Evolutionary conservation across 345 rosid species (phyloP).

Genomic region (Gynandropsis gynandra): DNA sequence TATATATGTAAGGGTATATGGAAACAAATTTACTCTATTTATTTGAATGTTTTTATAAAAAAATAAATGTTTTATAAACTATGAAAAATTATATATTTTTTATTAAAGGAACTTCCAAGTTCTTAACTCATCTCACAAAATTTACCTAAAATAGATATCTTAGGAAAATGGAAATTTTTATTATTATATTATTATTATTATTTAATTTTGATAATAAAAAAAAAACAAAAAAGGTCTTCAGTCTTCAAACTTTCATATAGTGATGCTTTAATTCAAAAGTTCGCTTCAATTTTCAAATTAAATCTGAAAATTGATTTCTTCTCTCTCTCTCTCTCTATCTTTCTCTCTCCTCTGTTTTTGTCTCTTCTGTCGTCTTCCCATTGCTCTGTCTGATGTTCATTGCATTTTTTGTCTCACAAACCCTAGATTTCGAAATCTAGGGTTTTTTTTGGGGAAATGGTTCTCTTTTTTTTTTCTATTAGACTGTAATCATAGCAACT

Average conservation of each 20-base stretch:
- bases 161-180: too few species aligned
- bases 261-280: constrained; percentile 20
- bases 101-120: too few species aligned
- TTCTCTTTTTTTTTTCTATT: constrained; percentile 7
- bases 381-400: constrained; percentile 23
- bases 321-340: constrained; percentile 24
- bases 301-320: constrained; percentile 14
- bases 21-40: too few species aligned
- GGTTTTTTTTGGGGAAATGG: constrained; percentile 32
- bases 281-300: neutral
- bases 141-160: too few species aligned
- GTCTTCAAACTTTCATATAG: constrained; percentile 23
- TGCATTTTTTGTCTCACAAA: constrained; percentile 30
- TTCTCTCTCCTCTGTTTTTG: constrained; percentile 19
- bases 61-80: too few species aligned
- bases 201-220: neutral
- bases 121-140: too few species aligned
- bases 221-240: neutral
- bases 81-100: too few species aligned
- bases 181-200: too few species aligned
- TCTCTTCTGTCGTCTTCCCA: constrained; percentile 23
- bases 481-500: constrained; percentile 14
- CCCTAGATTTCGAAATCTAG: constrained; percentile 49
- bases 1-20: too few species aligned
- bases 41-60: too few species aligned